phyloP scores from a whole-genome alignment of 2,329 filamentous ascomycete genomes.

The Penicillium sp. region DNA sequence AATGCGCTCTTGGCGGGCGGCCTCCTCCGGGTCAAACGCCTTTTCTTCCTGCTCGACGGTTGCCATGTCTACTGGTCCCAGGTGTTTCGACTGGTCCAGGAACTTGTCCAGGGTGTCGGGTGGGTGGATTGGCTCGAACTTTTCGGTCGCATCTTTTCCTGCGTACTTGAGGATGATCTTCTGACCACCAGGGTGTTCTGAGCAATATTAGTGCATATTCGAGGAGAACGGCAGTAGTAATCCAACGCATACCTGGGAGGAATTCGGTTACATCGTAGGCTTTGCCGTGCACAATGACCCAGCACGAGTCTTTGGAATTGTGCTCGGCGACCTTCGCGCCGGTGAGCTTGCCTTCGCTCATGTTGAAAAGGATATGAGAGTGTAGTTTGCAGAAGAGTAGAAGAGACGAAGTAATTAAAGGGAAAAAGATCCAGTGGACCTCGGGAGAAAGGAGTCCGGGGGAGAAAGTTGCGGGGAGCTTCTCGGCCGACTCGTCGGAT shows the following conservation, averaged over 20 bases:
- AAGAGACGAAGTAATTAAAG: slow-evolving; percentile 5
- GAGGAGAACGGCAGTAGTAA: background rate
- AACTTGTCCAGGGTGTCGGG: slow-evolving; percentile 82
- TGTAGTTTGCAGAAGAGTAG: slow-evolving; percentile 1
- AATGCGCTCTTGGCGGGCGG: slow-evolving; percentile 70
- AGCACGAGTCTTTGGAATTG: slow-evolving; percentile 78
- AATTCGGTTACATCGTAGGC: slow-evolving; percentile 90
- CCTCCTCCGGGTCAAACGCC: slow-evolving; percentile 68
- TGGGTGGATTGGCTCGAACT: slow-evolving; percentile 85
- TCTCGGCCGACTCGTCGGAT: slow-evolving; percentile 26
- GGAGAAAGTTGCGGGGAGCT: slow-evolving; percentile 23
- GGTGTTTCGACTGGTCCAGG: slow-evolving; percentile 78
- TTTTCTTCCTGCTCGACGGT: slow-evolving; percentile 69
- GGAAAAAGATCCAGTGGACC: slow-evolving; percentile 8
- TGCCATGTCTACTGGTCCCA: slow-evolving; percentile 84
- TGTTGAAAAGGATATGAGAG: slow-evolving; percentile 11
- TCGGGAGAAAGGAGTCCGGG: slow-evolving; percentile 29
- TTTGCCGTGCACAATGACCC: slow-evolving; percentile 86
- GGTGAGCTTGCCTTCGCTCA: slow-evolving; percentile 42
- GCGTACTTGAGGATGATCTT: slow-evolving; percentile 98
- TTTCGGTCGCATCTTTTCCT: slow-evolving; percentile 88
- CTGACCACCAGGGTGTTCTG: slow-evolving; percentile 81
- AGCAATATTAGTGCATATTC: background rate
- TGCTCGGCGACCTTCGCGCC: slow-evolving; percentile 68
- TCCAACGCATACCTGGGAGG: slow-evolving; percentile 58